A percentile compares a stretch with the other conserved stretches of the same genome.
These are phyloP conservation scores for Xylaria sp. DNA, from an alignment of 2,329 filamentous ascomycete species.

Conservation along the genomic window DNA sequence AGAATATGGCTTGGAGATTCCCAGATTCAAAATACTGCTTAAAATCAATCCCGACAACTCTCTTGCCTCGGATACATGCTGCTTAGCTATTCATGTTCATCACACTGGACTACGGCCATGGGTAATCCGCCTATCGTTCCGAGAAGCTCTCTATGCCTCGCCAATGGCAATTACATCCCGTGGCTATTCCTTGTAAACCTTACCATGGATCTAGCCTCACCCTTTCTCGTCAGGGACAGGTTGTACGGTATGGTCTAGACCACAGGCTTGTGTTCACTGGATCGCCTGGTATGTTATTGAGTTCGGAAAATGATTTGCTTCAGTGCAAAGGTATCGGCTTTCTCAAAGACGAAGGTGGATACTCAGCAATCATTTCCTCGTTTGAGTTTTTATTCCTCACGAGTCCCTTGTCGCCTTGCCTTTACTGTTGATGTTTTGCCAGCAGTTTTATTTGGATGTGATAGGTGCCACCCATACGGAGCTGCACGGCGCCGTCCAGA, in stretches of 20 bases:
- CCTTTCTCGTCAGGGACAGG: neutral
- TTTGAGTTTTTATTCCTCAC: no score
- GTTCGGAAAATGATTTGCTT: no score
- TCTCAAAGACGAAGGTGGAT: no score
- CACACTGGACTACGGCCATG: neutral
- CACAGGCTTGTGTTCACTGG: neutral
- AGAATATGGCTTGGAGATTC: no score
- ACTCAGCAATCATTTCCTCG: no score
- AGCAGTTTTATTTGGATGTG: neutral
- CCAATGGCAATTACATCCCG: neutral
- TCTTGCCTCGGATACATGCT: neutral
- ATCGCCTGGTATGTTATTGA: conserved; percentile 1
- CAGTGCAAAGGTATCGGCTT: neutral
- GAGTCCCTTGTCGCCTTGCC: neutral
- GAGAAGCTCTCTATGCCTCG: neutral
- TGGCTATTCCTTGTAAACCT: neutral
- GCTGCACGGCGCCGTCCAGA: neutral
- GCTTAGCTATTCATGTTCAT: neutral
- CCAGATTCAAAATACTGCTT: no score
- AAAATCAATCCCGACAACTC: neutral
- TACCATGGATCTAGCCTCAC: neutral
- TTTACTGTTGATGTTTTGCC: neutral
- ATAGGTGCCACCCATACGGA: neutral
- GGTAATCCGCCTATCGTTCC: neutral
- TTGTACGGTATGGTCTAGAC: conserved; percentile 2